Evolutionary conservation across 495 filamentous ascomycete species (phyloP), one percentile per base, ranked within the genome.

Genomic region (Podospora fimiseda): DNA sequence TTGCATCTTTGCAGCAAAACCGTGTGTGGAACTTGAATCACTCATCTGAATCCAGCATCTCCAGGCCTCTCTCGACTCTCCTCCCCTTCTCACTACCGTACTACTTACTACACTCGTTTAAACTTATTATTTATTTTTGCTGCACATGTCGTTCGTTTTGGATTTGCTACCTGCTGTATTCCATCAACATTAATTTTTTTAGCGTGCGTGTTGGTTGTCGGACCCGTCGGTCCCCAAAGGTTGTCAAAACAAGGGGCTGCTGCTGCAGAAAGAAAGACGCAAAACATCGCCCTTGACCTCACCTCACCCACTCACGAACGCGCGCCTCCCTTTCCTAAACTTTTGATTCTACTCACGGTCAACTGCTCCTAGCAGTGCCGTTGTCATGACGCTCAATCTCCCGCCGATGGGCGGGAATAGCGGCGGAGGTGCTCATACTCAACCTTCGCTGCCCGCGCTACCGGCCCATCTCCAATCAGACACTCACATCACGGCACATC

Each of bases 401-500:
- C 70, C 74, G 19, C 62, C 63, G 23, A 49, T 65, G 45, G 57
- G 70, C 39, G 72, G 69, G 45, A 70, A 67, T 57, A 70, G 71
- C 61, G 75, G 70, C 62, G 76, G 74, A 66, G 77, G 81, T 61
- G 81, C 88, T 56, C 88, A 96, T 67, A 85, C 86, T n/a, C 90
- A 96, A 66, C 79, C 89, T 33, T 96, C 92, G 27, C 76, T 98
- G 39, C 88, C 90, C 24, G 83, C 89, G 22, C 73, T 98, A 49
- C 93, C 93, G 27, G 77, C 85, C 30, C 93, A 98, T 77, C 78
- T 91, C 24, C 93, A 97, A 72, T 96, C 91, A 50, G 93, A 97
- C 70, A 96, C 92, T 39, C 89, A 95, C 66, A 74, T 97, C 57
- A 98, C 93, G 2, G 89, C 91, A 24, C 93, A 98, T 70, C 79